These are phyloP conservation scores for Strobilomyces dryophilus DNA, from an alignment of 768 basidiomycete genomes.

Conservation along the genomic window DNA sequence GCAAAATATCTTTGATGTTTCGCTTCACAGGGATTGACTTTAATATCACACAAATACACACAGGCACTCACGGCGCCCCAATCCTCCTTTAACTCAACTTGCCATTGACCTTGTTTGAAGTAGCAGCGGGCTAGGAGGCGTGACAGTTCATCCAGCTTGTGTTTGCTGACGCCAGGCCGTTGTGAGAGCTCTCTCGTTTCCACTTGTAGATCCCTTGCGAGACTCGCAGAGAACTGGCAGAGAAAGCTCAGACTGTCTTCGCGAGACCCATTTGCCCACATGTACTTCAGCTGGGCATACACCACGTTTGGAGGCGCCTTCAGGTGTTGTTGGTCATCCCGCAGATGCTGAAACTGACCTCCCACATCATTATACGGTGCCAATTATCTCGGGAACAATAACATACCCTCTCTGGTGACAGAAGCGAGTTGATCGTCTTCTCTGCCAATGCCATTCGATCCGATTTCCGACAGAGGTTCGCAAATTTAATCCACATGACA, in stretches of 20 bases:
- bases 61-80: constrained; percentile 65
- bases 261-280: constrained; percentile 84
- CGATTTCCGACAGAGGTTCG: constrained; percentile 93
- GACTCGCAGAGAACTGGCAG: constrained; percentile 72
- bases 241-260: constrained; percentile 81
- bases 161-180: constrained; percentile 50
- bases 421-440: constrained; percentile 91
- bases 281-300: constrained; percentile 92
- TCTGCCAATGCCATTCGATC: constrained; percentile 94
- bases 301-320: constrained; percentile 95
- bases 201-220: constrained; percentile 69
- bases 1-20: constrained; percentile 77
- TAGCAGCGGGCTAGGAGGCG: constrained; percentile 94
- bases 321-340: constrained; percentile 46
- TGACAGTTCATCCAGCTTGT: constrained; percentile 66
- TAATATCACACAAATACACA: not conserved
- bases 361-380: constrained; percentile 1
- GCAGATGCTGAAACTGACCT: constrained; percentile 40
- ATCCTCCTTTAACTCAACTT: constrained; percentile 70
- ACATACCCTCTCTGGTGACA: constrained; percentile 67
- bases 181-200: constrained; percentile 50
- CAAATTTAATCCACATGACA: constrained; percentile 98
- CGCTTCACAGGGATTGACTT: constrained; percentile 42
- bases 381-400: not conserved
- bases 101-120: constrained; percentile 96